These are phyloP conservation scores for Aulographum hederae DNA, from an alignment of 2,329 filamentous ascomycete species.

Conservation along the genomic window DNA sequence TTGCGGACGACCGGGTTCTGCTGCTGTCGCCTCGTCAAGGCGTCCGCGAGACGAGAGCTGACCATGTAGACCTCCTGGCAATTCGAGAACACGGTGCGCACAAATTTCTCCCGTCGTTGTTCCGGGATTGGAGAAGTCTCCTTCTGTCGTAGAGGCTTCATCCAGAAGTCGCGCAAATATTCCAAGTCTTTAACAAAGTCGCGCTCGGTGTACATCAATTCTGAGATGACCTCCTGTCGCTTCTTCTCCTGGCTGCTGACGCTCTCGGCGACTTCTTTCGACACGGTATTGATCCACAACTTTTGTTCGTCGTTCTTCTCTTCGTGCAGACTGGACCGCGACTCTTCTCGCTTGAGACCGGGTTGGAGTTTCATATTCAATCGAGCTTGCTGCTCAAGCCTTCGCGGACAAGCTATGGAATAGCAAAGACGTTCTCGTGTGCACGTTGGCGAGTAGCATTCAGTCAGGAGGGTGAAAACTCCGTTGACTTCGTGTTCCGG, in stretches of 20 bases:
- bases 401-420: slow-evolving; percentile 86
- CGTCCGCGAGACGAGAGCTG: slow-evolving; percentile 72
- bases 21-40: slow-evolving; percentile 80
- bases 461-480: slow-evolving; percentile 87
- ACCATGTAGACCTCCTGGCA: slow-evolving; percentile 87
- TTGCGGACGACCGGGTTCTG: slow-evolving; percentile 76
- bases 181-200: slow-evolving; percentile 99
- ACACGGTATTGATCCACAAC: slow-evolving; percentile 97
- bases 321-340: slow-evolving; percentile 58
- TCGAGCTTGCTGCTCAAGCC: slow-evolving; percentile 85
- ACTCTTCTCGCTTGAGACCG: slow-evolving; percentile 57
- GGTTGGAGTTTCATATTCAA: slow-evolving; percentile 87
- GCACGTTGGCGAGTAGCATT: slow-evolving; percentile 96
- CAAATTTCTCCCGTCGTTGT: slow-evolving; percentile 72
- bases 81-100: slow-evolving; percentile 89
- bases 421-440: slow-evolving; percentile 92
- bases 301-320: slow-evolving; percentile 75
- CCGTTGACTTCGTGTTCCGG: slow-evolving; percentile 57
- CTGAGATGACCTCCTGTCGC: slow-evolving; percentile 92
- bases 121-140: slow-evolving; percentile 70
- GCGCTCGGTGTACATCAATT: slow-evolving; percentile 95
- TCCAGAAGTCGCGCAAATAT: slow-evolving; percentile 97
- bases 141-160: slow-evolving; percentile 61
- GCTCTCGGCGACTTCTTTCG: slow-evolving; percentile 81
- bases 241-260: slow-evolving; percentile 89